Conservation (phyloP, 2,329 filamentous ascomycete species). For the Penicillium brasilianum region DNA sequence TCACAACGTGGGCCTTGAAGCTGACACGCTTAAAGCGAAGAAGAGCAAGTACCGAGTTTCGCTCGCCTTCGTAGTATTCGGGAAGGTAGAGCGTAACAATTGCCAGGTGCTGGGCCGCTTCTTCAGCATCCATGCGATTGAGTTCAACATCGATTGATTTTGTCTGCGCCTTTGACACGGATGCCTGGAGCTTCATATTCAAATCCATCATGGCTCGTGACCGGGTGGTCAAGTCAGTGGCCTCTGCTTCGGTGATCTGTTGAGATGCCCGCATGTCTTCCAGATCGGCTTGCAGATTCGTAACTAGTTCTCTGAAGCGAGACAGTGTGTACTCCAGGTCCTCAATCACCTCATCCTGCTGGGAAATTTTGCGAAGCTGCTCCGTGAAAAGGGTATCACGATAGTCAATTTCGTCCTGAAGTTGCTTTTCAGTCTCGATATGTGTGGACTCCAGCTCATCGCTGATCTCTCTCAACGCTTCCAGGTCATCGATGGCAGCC, state of each 20-base stretch:
- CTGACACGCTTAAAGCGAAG: conserved; percentile 84
- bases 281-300: conserved; percentile 80
- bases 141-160: conserved; percentile 94
- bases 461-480: conserved; percentile 87
- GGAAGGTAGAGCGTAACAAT: conserved; percentile 90
- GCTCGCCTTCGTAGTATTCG: conserved; percentile 78
- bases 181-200: conserved; percentile 90
- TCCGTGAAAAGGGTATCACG: conserved; percentile 85
- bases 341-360: conserved; percentile 79
- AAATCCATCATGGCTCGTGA: conserved; percentile 96
- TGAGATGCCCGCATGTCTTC: conserved; percentile 92
- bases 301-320: conserved; percentile 86
- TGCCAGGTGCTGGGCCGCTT: conserved; percentile 83
- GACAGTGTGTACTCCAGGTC: conserved; percentile 90
- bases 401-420: conserved; percentile 91
- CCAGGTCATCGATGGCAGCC: conserved; percentile 81
- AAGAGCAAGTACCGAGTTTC: conserved; percentile 85
- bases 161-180: conserved; percentile 86
- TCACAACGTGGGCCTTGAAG: conserved; percentile 84
- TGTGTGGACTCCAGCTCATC: conserved; percentile 95
- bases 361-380: conserved; percentile 70
- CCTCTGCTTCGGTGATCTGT: conserved; percentile 89
- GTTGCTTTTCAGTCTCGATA: conserved; percentile 88
- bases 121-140: conserved; percentile 82
- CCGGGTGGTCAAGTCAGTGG: conserved; percentile 84